Evolutionary conservation across 257 asterid species (phyloP), one percentile per base, ranked within the genome.

Genomic region (Fraxinus cuspidata): DNA sequence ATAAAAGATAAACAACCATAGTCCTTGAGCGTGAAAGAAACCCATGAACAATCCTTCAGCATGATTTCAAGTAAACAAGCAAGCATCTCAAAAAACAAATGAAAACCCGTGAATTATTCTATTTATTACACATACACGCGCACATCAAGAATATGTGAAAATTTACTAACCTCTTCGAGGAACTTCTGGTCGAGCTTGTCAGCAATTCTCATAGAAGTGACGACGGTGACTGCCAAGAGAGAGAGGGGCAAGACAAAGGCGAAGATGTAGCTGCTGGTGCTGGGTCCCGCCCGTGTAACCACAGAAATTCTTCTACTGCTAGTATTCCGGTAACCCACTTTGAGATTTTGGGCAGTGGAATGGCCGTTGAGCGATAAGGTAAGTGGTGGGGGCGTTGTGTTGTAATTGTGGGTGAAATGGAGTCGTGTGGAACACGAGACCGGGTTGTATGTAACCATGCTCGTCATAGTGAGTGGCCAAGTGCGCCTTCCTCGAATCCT

Each of bases 151-250:
- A 15, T n/a, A 25, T 37, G 10, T 29, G 13, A 42, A 42, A 7
- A 38, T 5, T 8, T 40, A 4, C 1, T 19, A 73, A 90, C 97
- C 97, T 92, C 96, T 83, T 92, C 97, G 13, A 89, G 81, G 79
- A 85, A 92, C 78, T 92, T 86, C 74, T 88, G 79, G 83, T 92
- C 97, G 68, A 92, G 94, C 84, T 86, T 79, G 78, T 92, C 96
- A 16, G 90, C 89, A 77, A 92, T 74, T 81, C 87, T 85, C 1
- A 85, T 66, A 13, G 96, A 82, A 44, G 92, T 86, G 85, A 90
- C 51, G 71, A 87, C 66, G 49, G 97, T 92, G 51, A 82, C 83
- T 0, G 88, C 96, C 49, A 92, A 91, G 56, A 92, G 96, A 44
- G 97, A 86, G 21, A 92, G 76, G 1, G 97, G 97, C 77, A 92